These are phyloP conservation scores for Podila epicladia DNA, from an alignment of 192 early-diverging fungal genomes.

Conservation along the genomic window DNA sequence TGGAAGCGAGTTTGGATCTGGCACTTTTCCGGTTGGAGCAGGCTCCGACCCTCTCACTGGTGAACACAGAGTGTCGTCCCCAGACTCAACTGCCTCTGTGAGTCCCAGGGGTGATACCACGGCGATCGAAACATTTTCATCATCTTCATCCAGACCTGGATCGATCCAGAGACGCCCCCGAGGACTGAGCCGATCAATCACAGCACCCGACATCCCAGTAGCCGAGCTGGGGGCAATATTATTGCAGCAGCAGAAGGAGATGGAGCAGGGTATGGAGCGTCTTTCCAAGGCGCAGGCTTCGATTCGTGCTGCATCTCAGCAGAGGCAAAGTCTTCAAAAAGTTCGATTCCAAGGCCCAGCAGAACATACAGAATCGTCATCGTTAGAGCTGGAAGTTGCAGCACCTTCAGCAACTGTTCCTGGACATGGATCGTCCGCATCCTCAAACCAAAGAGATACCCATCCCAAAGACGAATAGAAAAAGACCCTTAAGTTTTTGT, in stretches of 20 bases:
- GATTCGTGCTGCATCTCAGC: conserved; percentile 17
- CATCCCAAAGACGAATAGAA: background rate
- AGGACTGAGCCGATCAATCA: conserved; percentile 41
- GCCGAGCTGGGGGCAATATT: conserved; percentile 44
- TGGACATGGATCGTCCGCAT: background rate
- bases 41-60: background rate
- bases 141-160: background rate
- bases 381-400: background rate
- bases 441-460: background rate
- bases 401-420: background rate
- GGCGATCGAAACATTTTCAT: conserved; percentile 10
- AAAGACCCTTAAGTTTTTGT: too few relatives aligned
- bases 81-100: too few relatives aligned
- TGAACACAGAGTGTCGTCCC: too few relatives aligned
- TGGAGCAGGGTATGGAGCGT: conserved; percentile 43
- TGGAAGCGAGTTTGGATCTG: conserved; percentile 43
- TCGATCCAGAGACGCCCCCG: conserved; percentile 30
- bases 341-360: conserved; percentile 22
- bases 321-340: conserved; percentile 25
- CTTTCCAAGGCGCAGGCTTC: conserved; percentile 40
- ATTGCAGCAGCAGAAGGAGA: conserved; percentile 44
- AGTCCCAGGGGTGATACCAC: conserved; percentile 26
- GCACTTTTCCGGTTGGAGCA: conserved; percentile 2
- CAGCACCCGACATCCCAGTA: conserved; percentile 42
- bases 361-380: background rate